Base-by-base conservation (phyloP, 2,329 filamentous ascomycete species). In the Trichophyton equinum region DNA sequence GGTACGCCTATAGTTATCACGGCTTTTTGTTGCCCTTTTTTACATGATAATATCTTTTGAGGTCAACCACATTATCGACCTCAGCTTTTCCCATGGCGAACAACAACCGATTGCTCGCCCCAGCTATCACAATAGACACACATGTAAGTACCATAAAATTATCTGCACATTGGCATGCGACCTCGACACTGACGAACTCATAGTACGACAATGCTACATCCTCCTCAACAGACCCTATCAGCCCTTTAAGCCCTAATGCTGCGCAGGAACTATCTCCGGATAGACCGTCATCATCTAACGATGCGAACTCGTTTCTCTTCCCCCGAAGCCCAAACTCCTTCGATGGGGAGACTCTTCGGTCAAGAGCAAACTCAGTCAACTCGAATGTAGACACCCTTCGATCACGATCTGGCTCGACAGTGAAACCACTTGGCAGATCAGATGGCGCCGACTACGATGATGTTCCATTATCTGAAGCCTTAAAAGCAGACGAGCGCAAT, bases 401-500 rank as follows among this genome's bases (percentile, higher is more conserved):
- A 53, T 71, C 73, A 9, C 68, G 72, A 60, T 67, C 71, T 13
- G 68, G 69, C 59, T 75, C 74, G 5, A 69, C 69, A 15, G 66
- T 69, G 18, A 64, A 65, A 44, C 62, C 64, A 9, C 13, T 11
- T 4, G 4, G 8, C 25, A 58, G 57, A 25, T n/a, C 42, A 59
- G 61, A 62, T 27, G 68, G 71, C 56, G 62, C 57, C n/a, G 61
- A 60, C 22, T 75, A 74, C 58, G 73, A 75, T 47, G 72, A 75
- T 64, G 70, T 75, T 13, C 66, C 72, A 7, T 51, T 74, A 7
- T 68, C 69, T 11, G 81, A 86, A 64, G 89, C 89, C 0, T 75
- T 96, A 63, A 83, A 80, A 57, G 88, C 90, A 0, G 89, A 95
- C 69, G 80, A 83, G 42, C 88, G 88, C 5, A 88, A 85, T 59